phyloP scores from a whole-genome alignment of 1,139 yeast genomes.

The Yamadazyma trypodendri region DNA sequence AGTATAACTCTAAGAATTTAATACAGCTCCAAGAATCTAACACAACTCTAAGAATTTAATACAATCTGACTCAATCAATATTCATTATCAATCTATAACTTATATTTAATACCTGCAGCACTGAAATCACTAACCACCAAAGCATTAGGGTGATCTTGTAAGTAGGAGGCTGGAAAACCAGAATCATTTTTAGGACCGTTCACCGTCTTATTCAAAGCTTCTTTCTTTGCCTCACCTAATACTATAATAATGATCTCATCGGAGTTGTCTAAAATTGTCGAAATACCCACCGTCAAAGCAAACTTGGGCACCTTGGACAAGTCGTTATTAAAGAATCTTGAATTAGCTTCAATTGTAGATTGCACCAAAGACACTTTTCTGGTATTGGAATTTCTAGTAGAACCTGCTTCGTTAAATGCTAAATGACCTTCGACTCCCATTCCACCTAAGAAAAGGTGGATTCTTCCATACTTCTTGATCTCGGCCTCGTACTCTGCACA shows the following conservation, averaged over 20 bases:
- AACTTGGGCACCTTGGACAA: slow-evolving; percentile 48
- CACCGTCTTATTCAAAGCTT: slow-evolving; percentile 46
- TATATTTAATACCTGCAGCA: slow-evolving; percentile 21
- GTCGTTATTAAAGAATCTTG: slow-evolving; percentile 53
- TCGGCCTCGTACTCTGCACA: slow-evolving; percentile 51
- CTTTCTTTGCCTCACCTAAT: slow-evolving; percentile 43
- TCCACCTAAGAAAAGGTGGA: slow-evolving; percentile 60
- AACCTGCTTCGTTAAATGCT: slow-evolving; percentile 64
- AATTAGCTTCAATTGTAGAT: slow-evolving; percentile 56
- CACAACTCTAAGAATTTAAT: too few species aligned
- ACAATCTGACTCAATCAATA: too few species aligned
- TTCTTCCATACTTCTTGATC: slow-evolving; percentile 50
- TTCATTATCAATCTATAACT: slow-evolving; percentile 10
- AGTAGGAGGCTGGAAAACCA: slow-evolving; percentile 44
- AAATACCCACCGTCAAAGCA: slow-evolving; percentile 61
- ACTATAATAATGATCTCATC: slow-evolving; percentile 52
- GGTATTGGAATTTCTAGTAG: slow-evolving; percentile 46
- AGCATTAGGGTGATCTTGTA: slow-evolving; percentile 47
- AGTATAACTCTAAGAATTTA: too few species aligned
- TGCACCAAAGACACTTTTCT: slow-evolving; percentile 50
- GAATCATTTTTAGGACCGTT: slow-evolving; percentile 36
- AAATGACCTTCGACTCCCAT: slow-evolving; percentile 66
- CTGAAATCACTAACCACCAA: slow-evolving; percentile 47
- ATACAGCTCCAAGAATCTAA: too few species aligned
- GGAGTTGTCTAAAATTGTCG: slow-evolving; percentile 60